Conservation (phyloP, 768 basidiomycete genomes). For the Kondoa malvinella region DNA sequence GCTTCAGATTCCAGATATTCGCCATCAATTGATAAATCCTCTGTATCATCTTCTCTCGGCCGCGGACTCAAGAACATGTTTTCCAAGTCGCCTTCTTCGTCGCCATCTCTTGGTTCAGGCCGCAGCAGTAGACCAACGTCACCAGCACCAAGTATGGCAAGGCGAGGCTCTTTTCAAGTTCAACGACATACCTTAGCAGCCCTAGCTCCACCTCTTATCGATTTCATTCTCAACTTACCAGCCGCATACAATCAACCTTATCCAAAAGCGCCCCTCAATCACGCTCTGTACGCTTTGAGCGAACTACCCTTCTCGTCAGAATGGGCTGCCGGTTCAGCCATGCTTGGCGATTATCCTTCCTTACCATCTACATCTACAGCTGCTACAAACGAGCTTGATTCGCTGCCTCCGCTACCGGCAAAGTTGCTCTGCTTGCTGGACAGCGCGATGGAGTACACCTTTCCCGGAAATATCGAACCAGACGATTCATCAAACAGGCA, state of each 20-base stretch:
- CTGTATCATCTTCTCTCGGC: background rate
- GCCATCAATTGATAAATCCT: background rate
- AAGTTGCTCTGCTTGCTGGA: conserved; percentile 8
- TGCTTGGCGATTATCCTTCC: conserved; percentile 1
- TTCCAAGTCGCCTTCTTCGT: conserved; percentile 3
- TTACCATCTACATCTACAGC: conserved; percentile 9
- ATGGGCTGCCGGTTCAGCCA: conserved; percentile 4
- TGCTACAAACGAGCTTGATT: background rate
- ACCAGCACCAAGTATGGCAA: background rate
- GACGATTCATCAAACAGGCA: conserved; percentile 12
- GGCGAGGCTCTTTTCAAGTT: background rate
- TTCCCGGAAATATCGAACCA: conserved; percentile 6
- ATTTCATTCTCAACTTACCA: conserved; percentile 13
- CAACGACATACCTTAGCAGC: background rate
- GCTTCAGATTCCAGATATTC: background rate
- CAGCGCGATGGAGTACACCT: background rate
- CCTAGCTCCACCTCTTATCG: background rate
- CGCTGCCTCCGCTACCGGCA: conserved; percentile 12
- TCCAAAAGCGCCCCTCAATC: conserved; percentile 10
- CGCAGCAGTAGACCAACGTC: background rate
- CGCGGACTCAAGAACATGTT: background rate
- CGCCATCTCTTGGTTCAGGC: background rate
- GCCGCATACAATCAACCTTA: background rate
- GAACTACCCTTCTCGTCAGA: conserved; percentile 11
- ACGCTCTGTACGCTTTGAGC: conserved; percentile 10